A percentile compares a stretch with the other conserved stretches of the same genome.
These are phyloP conservation scores for Botrytis fabae DNA, from an alignment of 2,329 filamentous ascomycete genomes.

Conservation along the genomic window DNA sequence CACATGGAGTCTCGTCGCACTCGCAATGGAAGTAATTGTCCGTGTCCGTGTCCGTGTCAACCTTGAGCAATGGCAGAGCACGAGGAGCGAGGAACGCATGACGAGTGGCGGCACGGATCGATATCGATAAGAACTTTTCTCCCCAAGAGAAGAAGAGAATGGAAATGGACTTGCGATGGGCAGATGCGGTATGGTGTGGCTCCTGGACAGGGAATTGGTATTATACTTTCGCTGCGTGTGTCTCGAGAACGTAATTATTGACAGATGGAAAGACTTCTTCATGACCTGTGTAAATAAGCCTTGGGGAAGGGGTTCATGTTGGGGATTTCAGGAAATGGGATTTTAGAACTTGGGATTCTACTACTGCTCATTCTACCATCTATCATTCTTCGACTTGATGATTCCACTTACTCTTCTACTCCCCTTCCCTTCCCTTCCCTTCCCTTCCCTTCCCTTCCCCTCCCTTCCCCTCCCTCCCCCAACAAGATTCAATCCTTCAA, in stretches of 20 bases:
- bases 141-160: background rate
- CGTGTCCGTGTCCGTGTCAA: background rate
- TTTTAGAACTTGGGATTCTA: too few species aligned
- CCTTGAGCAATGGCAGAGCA: background rate
- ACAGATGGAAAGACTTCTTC: background rate
- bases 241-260: too few species aligned
- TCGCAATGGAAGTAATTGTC: background rate
- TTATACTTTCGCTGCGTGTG: background rate
- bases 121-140: slow-evolving; percentile 1
- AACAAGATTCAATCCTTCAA: background rate
- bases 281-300: background rate
- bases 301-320: background rate
- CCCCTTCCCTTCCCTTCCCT: too few species aligned
- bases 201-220: too few species aligned
- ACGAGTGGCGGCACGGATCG: background rate
- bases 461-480: too few species aligned
- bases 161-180: background rate
- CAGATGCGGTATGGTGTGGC: too few species aligned
- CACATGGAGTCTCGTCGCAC: background rate
- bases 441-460: too few species aligned
- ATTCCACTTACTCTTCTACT: too few species aligned
- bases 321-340: too few species aligned
- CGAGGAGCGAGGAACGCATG: background rate
- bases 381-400: too few species aligned
- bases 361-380: too few species aligned